Evolutionary conservation across 2,329 filamentous ascomycete species (phyloP).

Genomic region (Cladosporium halotolerans): DNA sequence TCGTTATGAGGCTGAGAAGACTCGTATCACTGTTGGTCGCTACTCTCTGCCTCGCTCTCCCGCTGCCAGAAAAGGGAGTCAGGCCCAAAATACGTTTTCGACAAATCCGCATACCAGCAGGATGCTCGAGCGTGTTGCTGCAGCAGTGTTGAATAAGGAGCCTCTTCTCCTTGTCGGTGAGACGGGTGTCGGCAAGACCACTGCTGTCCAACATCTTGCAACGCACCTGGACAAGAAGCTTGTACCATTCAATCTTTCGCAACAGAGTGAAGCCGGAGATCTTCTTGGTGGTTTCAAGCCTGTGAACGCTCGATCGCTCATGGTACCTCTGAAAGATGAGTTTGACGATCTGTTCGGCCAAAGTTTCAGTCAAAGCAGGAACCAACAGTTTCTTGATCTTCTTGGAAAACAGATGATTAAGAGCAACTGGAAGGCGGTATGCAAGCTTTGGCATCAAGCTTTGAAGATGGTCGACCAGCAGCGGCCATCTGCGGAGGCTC

Average conservation of each 20-base stretch:
- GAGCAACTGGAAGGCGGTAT: slow-evolving; percentile 79
- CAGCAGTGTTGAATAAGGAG: slow-evolving; percentile 76
- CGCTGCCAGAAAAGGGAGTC: slow-evolving; percentile 2
- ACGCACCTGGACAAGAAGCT: slow-evolving; percentile 78
- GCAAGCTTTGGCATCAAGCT: slow-evolving; percentile 82
- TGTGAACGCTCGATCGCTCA: slow-evolving; percentile 79
- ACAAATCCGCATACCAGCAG: slow-evolving; percentile 79
- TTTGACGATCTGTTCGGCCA: slow-evolving; percentile 84
- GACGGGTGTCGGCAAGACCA: slow-evolving; percentile 97
- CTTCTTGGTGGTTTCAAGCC: slow-evolving; percentile 94
- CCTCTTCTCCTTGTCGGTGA: slow-evolving; percentile 94
- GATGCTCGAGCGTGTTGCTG: slow-evolving; percentile 80
- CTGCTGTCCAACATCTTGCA: slow-evolving; percentile 87
- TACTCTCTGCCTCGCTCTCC: slow-evolving; percentile 20
- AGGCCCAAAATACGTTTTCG: slow-evolving; percentile 62
- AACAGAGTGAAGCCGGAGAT: slow-evolving; percentile 97
- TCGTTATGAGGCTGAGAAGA: slow-evolving; percentile 48
- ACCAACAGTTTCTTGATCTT: slow-evolving; percentile 76
- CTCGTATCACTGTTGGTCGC: slow-evolving; percentile 25
- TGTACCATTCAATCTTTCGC: slow-evolving; percentile 89
- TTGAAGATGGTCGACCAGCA: slow-evolving; percentile 73
- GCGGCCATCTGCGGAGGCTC: slow-evolving; percentile 42
- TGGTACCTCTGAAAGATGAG: slow-evolving; percentile 84
- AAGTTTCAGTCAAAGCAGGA: slow-evolving; percentile 83
- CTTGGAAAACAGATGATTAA: slow-evolving; percentile 73